Evolutionary conservation across 257 asterid genomes (phyloP), one percentile per base, ranked within the genome.

Genomic region (Perilla frutescens): DNA sequence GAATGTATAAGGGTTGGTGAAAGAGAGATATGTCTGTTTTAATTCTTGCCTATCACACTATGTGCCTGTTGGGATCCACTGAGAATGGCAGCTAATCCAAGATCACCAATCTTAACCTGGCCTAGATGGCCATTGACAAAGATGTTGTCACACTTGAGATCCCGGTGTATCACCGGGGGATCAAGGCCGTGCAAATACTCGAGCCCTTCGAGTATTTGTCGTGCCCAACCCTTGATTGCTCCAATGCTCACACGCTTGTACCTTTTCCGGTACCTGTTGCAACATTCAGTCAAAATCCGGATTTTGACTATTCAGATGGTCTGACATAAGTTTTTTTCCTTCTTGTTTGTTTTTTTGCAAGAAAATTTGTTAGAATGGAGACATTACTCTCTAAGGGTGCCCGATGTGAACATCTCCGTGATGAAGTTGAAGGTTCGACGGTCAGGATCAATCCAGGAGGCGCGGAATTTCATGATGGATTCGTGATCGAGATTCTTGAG

Each of bases 61-160:
- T 91, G 96, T n/a, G 96, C 96, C 14, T 82, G 91, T 55, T 83
- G 88, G 2, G 88, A 84, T 43, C 85, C 94, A 8, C 60, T 73
- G 34, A 91, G 96, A 64, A 89, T 73, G 79, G 90, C 87, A 1
- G 97, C 96, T 61, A 91, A 73, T 11, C 97, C 97, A 15, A 91
- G 83, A 84, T 91, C 97, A 61, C 97, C 97, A 29, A 91, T 89
- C 79, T 89, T 91, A 59, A 91, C 87, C 71, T 84, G 92, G 20
- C 94, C 92, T n/a, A 91, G 89, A 79, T 91, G 93, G 36, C 97
- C 96, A 72, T 91, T 91, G 8, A 91, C 89, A 59, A 89, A 91
- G 14, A 89, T 82, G 73, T 91, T 91, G 68, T 91, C 96, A 11
- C 97, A 91, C 79, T 91, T 91, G n/a, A 91, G 86, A 69, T 91